A percentile compares a stretch with the other conserved stretches of the same genome.
Evolutionary conservation across 2,329 filamentous ascomycete genomes (phyloP).

Genomic region (Fusarium heterosporum): DNA sequence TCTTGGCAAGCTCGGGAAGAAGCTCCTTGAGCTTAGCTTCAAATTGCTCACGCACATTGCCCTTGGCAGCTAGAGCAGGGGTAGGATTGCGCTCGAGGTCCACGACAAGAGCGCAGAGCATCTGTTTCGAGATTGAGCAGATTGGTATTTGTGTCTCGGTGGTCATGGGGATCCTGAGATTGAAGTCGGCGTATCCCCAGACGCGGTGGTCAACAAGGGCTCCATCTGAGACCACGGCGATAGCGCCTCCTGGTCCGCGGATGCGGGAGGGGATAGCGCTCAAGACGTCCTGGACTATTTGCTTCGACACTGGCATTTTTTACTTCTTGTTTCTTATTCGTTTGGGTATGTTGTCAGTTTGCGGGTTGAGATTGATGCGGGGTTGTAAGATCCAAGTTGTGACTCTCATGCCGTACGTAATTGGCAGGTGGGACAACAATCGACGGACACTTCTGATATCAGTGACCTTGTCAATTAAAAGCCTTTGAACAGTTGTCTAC

Average conservation of each 20-base stretch:
- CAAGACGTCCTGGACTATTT: constrained; percentile 19
- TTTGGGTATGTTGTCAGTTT: neutral
- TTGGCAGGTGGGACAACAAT: constrained; percentile 31
- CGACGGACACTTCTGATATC: neutral
- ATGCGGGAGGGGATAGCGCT: constrained; percentile 25
- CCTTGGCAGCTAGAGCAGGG: constrained; percentile 9
- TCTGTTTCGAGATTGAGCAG: constrained; percentile 36
- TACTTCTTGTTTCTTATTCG: neutral
- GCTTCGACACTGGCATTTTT: constrained; percentile 26
- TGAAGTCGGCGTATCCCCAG: constrained; percentile 37
- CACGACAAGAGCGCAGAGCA: constrained; percentile 32
- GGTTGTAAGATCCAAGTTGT: constrained; percentile 17
- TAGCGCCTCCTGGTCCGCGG: constrained; percentile 31
- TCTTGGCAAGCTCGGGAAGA: constrained; percentile 20
- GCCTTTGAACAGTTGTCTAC: neutral
- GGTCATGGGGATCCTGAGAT: constrained; percentile 30
- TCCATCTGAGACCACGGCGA: constrained; percentile 30
- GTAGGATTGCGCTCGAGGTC: constrained; percentile 31
- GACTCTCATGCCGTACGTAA: constrained; percentile 21
- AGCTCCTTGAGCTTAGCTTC: constrained; percentile 23
- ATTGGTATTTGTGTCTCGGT: constrained; percentile 27
- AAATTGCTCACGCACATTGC: constrained; percentile 21
- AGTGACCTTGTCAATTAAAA: neutral
- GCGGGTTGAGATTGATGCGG: constrained; percentile 15
- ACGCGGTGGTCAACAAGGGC: constrained; percentile 20